Percentiles rank a stretch among this genome's conserved stretches.
Conservation (phyloP, 2,329 filamentous ascomycete species). For the Cytospora chrysosperma region DNA sequence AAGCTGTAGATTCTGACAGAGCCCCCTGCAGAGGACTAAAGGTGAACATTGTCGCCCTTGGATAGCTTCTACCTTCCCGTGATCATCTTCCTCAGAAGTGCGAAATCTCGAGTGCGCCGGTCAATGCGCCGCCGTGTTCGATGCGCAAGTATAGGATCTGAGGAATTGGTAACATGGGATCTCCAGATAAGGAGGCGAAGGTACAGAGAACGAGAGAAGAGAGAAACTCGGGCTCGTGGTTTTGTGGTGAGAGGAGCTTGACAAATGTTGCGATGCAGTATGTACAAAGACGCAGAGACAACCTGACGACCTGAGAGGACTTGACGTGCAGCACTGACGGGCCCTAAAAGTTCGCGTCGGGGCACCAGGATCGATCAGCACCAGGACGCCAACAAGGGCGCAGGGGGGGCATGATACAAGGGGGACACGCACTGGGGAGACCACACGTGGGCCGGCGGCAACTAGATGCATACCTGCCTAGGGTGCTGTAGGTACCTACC, state of each 20-base stretch:
- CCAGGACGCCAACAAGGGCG: neutral
- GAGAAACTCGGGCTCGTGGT: neutral
- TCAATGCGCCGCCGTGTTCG: neutral
- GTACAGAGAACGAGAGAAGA: neutral
- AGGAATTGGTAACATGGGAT: neutral
- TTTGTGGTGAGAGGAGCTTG: neutral
- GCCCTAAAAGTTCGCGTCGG: neutral
- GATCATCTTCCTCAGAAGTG: conserved; percentile 8
- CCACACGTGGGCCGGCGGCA: neutral
- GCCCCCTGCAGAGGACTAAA: conserved; percentile 92
- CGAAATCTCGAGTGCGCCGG: neutral
- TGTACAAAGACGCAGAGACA: neutral
- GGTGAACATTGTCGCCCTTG: conserved; percentile 73
- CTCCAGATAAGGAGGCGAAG: neutral
- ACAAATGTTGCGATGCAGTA: neutral
- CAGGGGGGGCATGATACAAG: neutral
- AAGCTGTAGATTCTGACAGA: conserved; percentile 80
- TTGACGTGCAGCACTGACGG: conserved; percentile 9
- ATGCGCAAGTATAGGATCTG: neutral
- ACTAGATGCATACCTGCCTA: too few species aligned
- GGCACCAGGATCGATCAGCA: neutral
- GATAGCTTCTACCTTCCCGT: conserved; percentile 14
- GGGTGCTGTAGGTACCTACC: neutral
- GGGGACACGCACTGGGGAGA: too few species aligned
- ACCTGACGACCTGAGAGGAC: too few species aligned